Conservation (phyloP, 73 alveolate genomes). For the Paramecium bursaria region DNA sequence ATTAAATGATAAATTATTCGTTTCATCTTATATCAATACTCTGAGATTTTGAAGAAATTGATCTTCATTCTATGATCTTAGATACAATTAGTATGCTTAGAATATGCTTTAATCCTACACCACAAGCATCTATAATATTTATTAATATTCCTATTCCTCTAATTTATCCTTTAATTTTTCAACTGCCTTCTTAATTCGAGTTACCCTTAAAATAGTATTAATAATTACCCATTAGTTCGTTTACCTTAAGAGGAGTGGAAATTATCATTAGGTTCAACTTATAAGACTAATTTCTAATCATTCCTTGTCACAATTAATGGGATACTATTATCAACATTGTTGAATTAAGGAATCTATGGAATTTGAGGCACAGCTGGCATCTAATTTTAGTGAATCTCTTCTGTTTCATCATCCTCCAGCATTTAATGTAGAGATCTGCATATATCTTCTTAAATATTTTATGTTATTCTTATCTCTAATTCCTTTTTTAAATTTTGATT, state of each 20-base stretch:
- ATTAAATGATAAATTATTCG: slow-evolving; percentile 35
- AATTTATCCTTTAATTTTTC: slow-evolving; percentile 24
- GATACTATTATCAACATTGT: background rate
- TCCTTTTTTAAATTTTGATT: slow-evolving; percentile 15
- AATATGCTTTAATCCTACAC: slow-evolving; percentile 26
- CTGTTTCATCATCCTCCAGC: slow-evolving; percentile 6
- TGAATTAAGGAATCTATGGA: background rate
- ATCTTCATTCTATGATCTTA: slow-evolving; percentile 27
- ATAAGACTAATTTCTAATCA: slow-evolving; percentile 1
- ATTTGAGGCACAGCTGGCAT: slow-evolving; percentile 16
- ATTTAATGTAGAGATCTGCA: background rate
- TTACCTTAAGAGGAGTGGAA: slow-evolving; percentile 54
- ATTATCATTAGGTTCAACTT: slow-evolving; percentile 46
- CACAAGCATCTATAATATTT: slow-evolving; percentile 26
- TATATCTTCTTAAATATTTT: slow-evolving; percentile 16
- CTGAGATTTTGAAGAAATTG: slow-evolving; percentile 2
- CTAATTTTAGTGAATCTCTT: slow-evolving; percentile 2
- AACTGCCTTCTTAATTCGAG: slow-evolving; percentile 51
- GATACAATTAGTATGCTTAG: slow-evolving; percentile 30
- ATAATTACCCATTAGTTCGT: slow-evolving; percentile 61
- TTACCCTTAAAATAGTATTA: slow-evolving; percentile 22
- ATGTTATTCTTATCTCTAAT: background rate
- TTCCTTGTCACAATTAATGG: slow-evolving; percentile 53
- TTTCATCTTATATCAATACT: background rate
- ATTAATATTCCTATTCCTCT: slow-evolving; percentile 48